Evolutionary conservation across 1,284 basidiomycete species (phyloP), one percentile per base, ranked within the genome.

Genomic region (Microbotryomycetes sp.): DNA sequence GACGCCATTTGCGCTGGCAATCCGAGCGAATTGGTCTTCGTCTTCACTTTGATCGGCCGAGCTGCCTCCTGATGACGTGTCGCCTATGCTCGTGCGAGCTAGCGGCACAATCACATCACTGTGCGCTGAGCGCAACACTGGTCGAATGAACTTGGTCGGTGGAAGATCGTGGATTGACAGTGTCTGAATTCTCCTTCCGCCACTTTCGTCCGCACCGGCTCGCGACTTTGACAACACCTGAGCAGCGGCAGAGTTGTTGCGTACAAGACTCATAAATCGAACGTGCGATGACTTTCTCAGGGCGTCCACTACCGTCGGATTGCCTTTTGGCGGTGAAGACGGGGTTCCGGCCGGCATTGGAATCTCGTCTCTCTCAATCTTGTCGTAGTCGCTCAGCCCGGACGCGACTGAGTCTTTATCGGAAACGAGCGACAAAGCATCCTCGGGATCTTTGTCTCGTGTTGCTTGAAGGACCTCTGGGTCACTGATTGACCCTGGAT

Each of bases 251-350:
- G 62, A 64, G 42, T 63, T 66, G 45, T 56, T 30, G 51, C 61
- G 59, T 23, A 68, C 66, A 57, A 69, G 62, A 19, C 62, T 69
- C 16, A 70, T 47, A 56, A 70, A 67, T 3, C 62, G 52, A 26
- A 70, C 63, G 30, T 66, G 63, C 4, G 67, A 63, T 16, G 53
- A 58, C 3, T 64, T 50, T 16, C 49, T 6, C 6, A 65, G 56
- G 3, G 58, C 56, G 6, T 66, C 63, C 25, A 63, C 32, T 19
- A 53, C 45, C 16, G 49, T 56, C 22, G 53, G 57, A 48, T 55
- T 56, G 14, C 62, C 60, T 16, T 63, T 58, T 19, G 16, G 22
- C 3, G 63, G 63, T 15, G 62, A 53, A 5, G 56, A n/a, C 0
- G 58, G 63, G 2, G 63, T 53, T 1, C 56, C 60, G 25, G 50